A percentile compares a stretch with the other conserved stretches of the same genome.
Evolutionary conservation across 225 moss, liverwort and hornwort genomes (phyloP).

Genomic region (Ulota crispa): DNA sequence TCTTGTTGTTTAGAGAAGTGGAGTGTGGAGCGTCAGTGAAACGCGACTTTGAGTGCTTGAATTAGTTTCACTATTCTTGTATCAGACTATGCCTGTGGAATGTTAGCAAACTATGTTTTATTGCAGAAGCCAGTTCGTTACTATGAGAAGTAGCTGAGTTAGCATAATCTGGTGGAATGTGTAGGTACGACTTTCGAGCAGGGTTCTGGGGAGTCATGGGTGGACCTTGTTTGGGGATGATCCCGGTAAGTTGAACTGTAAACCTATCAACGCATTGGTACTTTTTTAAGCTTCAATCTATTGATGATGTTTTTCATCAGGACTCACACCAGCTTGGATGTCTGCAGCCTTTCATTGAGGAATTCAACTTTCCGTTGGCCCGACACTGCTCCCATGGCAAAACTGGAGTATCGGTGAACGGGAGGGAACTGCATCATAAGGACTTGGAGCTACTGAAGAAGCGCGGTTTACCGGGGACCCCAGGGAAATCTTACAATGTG

Average conservation of each 20-base stretch:
- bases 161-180: slow-evolving; percentile 25
- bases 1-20: neutral
- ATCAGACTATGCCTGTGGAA: slow-evolving; percentile 1
- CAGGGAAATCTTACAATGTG: slow-evolving; percentile 75
- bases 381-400: slow-evolving; percentile 85
- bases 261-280: neutral
- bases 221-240: slow-evolving; percentile 85
- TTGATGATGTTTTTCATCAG: neutral
- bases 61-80: neutral
- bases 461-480: slow-evolving; percentile 75
- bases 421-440: slow-evolving; percentile 82
- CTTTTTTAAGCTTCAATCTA: neutral
- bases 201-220: slow-evolving; percentile 98
- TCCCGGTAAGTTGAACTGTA: slow-evolving; percentile 70
- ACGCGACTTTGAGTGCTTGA: neutral
- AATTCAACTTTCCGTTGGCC: slow-evolving; percentile 67
- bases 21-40: neutral
- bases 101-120: neutral
- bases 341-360: slow-evolving; percentile 92
- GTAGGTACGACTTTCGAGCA: slow-evolving; percentile 93
- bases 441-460: slow-evolving; percentile 74
- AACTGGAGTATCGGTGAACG: slow-evolving; percentile 88
- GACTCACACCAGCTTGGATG: slow-evolving; percentile 15
- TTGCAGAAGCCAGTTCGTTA: slow-evolving; percentile 5
- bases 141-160: slow-evolving; percentile 23